Conservation (phyloP, 768 basidiomycete genomes). For the Psilocybe cyanescens region DNA sequence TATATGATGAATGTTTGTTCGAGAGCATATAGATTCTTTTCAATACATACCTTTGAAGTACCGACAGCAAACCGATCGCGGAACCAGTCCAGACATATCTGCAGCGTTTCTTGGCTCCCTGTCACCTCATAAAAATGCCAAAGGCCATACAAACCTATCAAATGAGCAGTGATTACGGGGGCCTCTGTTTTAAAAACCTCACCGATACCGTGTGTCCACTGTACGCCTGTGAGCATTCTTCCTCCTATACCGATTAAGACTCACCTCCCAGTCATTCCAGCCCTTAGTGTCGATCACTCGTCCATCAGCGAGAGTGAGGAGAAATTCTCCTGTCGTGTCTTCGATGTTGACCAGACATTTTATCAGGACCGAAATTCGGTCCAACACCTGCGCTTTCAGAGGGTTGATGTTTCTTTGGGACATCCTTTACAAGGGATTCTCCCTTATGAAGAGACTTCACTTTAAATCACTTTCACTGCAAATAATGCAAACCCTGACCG, state of each 20-base stretch:
- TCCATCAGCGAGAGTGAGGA: slow-evolving; percentile 51
- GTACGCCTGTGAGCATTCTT: background rate
- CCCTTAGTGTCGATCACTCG: slow-evolving; percentile 60
- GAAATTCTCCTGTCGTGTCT: slow-evolving; percentile 54
- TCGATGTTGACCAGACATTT: slow-evolving; percentile 53
- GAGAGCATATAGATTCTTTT: background rate
- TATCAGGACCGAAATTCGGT: slow-evolving; percentile 39
- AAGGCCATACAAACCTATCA: slow-evolving; percentile 42
- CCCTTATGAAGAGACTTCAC: background rate
- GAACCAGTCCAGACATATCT: slow-evolving; percentile 53
- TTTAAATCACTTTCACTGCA: background rate
- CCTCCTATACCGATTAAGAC: background rate
- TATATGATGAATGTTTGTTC: background rate
- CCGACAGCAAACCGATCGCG: slow-evolving; percentile 49
- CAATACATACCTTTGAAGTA: slow-evolving; percentile 45
- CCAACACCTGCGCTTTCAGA: slow-evolving; percentile 27
- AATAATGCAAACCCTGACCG: background rate
- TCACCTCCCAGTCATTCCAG: slow-evolving; percentile 60
- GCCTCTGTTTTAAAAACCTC: background rate
- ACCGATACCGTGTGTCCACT: slow-evolving; percentile 53
- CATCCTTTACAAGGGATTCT: slow-evolving; percentile 22
- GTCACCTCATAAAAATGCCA: slow-evolving; percentile 45
- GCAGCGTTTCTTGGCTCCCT: slow-evolving; percentile 37
- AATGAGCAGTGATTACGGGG: background rate
- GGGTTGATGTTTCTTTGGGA: slow-evolving; percentile 35